phyloP scores from a whole-genome alignment of 176 grass and related monocot species.

The Saccharum officinarum region DNA sequence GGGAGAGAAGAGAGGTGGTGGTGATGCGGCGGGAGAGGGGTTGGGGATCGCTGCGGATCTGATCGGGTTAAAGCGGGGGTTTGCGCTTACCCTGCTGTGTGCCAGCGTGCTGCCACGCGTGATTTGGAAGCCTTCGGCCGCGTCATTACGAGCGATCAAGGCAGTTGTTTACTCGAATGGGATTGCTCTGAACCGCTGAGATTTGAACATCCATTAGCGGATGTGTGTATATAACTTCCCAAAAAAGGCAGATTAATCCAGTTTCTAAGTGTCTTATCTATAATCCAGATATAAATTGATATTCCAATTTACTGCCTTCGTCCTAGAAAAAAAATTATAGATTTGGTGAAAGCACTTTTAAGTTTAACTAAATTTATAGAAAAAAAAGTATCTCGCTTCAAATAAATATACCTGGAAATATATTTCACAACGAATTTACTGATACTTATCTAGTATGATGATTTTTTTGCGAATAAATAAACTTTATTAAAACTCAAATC shows the following conservation, averaged over 20 bases:
- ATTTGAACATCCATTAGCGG: neutral
- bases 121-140: conserved; percentile 22
- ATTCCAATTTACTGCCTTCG: neutral
- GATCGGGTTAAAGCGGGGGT: conserved; percentile 18
- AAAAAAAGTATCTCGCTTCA: neutral
- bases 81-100: neutral
- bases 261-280: neutral
- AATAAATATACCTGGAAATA: too few species aligned
- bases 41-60: conserved; percentile 35
- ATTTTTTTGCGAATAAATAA: too few species aligned
- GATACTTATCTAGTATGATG: too few species aligned
- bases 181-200: neutral
- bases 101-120: neutral
- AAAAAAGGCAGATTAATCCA: neutral
- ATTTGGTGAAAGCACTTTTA: neutral
- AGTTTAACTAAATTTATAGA: too few species aligned
- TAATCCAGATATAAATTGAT: neutral
- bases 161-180: neutral
- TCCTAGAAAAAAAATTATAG: neutral
- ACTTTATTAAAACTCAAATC: too few species aligned
- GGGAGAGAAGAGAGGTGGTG: neutral
- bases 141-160: neutral
- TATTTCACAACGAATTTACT: neutral
- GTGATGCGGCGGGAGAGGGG: conserved; percentile 34
- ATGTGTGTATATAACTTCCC: too few species aligned